phyloP scores from a whole-genome alignment of 2,329 filamentous ascomycete genomes.

The Ceratocystis destructans region DNA sequence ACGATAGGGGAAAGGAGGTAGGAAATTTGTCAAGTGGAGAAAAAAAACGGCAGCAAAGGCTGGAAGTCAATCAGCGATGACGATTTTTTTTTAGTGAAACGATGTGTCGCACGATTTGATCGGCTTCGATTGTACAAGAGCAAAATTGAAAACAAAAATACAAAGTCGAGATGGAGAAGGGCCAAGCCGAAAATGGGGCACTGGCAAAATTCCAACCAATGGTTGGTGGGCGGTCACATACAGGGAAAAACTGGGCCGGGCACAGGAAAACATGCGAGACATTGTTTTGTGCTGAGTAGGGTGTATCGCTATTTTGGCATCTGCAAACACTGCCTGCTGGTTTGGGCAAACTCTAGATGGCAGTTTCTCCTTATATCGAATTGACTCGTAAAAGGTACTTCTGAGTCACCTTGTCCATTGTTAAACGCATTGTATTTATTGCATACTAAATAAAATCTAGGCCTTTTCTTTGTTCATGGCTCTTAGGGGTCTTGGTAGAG shows the following conservation, averaged over 20 bases:
- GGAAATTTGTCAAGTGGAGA: background rate
- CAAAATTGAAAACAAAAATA: background rate
- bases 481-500: too few relatives aligned
- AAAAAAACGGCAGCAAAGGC: background rate
- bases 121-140: background rate
- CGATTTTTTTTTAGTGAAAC: background rate
- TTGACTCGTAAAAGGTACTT: background rate
- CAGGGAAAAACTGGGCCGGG: background rate
- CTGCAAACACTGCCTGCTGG: background rate
- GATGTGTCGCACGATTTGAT: background rate
- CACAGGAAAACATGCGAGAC: background rate
- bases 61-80: background rate
- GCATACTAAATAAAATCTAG: too few relatives aligned
- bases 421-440: too few relatives aligned
- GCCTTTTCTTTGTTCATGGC: too few relatives aligned
- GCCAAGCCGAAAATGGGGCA: background rate
- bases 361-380: too few relatives aligned
- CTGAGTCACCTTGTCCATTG: background rate
- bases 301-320: background rate
- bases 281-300: background rate
- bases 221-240: background rate
- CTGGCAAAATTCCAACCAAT: background rate
- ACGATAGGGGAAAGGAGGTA: background rate
- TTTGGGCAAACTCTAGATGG: too few relatives aligned
- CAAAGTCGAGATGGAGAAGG: background rate